Evolutionary conservation across 2,329 filamentous ascomycete genomes (phyloP), one percentile per base, ranked within the genome.

Genomic region (Aspergillus luchuensis): DNA sequence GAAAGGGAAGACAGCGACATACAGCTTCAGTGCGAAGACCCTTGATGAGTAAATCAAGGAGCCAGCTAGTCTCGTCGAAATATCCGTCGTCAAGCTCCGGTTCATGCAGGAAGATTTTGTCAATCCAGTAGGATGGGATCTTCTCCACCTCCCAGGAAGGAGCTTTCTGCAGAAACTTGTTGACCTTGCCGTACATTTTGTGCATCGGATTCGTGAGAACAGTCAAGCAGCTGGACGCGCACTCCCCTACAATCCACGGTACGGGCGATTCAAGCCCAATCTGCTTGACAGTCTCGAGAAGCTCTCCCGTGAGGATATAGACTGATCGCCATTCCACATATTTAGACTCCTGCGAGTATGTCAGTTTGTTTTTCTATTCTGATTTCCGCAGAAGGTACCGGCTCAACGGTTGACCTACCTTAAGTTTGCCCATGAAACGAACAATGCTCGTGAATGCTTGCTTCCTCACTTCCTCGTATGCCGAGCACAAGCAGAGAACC

Each of bases 101-200:
- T 62, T 88, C 84, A 56, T 87, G 86, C n/a, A 94, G 81, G 7
- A 95, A 84, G 23, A 95, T 85, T 71, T 87, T 88, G 61, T 91
- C 86, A 17, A 88, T 78, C 80, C 85, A 87, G 70, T 86, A 85
- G 1, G 81, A 80, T 0, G 84, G 80, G 5, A 88, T 73, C 49
- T 83, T 84, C 28, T 75, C 75, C 10, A 82, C 72, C 11, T 88
- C 83, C 94, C 94, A 98, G 23, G 82, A 76, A 0, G 94, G 93
- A 0, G 87, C 85, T 55, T 87, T 87, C 21, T 91, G 91, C 38
- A 98, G 84, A 74, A 93, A 97, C 5, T 84, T 82, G 79, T 96
- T 97, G 76, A 95, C 80, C 73, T 97, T 97, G 60, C 87, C 86
- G 73, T 97, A 98, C 39, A 97, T 84, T 62, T 86, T 86, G 71